These are phyloP conservation scores for Jaltomata sinuosa DNA, from an alignment of 257 asterid species.

Conservation along the genomic window DNA sequence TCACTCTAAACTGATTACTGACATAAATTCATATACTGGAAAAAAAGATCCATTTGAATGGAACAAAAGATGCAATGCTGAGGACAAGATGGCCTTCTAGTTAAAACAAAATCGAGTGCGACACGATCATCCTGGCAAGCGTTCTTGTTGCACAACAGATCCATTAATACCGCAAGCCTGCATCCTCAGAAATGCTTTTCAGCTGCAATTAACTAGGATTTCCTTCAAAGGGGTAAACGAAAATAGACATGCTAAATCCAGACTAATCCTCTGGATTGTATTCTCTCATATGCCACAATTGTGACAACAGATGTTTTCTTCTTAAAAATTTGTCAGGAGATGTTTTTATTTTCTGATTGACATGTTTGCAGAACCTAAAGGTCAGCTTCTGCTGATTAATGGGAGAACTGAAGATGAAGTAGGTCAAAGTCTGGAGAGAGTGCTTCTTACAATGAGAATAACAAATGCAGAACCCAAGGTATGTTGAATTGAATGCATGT, in stretches of 20 bases:
- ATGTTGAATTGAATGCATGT: neutral
- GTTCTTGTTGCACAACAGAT: neutral
- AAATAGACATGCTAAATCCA: neutral
- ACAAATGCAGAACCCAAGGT: conserved; percentile 90
- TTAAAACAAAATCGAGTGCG: neutral
- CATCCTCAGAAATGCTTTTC: neutral
- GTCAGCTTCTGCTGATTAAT: conserved; percentile 88
- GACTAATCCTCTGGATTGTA: neutral
- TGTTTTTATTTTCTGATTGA: neutral
- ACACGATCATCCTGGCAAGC: neutral
- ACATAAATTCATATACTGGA: neutral
- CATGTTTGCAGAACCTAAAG: conserved; percentile 82
- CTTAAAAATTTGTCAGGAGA: conserved; percentile 9
- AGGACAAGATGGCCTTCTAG: neutral
- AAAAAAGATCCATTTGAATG: neutral
- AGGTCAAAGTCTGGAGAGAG: conserved; percentile 80
- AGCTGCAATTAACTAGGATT: neutral
- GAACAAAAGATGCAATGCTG: neutral
- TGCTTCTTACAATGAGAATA: conserved; percentile 90
- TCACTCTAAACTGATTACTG: neutral
- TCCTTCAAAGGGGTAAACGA: neutral
- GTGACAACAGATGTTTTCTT: neutral
- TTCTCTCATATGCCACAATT: neutral
- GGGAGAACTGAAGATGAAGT: conserved; percentile 97
- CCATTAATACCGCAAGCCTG: neutral